A percentile compares a stretch with the other conserved stretches of the same genome.
These are phyloP conservation scores for Cryptosporidium canis DNA, from an alignment of 169 alveolate genomes.

Conservation along the genomic window DNA sequence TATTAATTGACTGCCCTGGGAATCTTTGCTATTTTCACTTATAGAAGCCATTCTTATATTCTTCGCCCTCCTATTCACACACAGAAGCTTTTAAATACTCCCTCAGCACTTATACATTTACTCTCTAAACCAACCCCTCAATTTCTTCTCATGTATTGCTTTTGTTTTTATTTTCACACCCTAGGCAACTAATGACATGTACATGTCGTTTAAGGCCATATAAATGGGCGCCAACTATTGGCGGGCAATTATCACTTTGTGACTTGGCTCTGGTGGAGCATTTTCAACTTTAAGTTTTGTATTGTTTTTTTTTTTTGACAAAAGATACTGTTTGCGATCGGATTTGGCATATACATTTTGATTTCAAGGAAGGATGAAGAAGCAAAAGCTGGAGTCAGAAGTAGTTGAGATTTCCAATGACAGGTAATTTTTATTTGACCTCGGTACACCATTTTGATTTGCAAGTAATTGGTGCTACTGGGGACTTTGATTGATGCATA, in stretches of 20 bases:
- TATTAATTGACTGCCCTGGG: slow-evolving; percentile 38
- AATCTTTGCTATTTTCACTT: not conserved
- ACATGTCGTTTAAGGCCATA: slow-evolving; percentile 46
- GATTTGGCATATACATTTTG: not conserved
- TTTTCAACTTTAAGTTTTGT: too few species aligned
- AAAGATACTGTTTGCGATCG: not conserved
- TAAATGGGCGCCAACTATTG: not conserved
- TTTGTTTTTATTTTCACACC: not conserved
- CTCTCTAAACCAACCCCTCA: not conserved
- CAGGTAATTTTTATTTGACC: not conserved
- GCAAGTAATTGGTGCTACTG: not conserved
- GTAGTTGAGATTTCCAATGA: not conserved
- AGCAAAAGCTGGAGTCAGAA: not conserved
- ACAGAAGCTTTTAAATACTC: not conserved
- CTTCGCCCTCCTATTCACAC: not conserved
- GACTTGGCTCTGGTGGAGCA: not conserved
- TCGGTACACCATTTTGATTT: not conserved
- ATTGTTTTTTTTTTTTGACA: too few species aligned
- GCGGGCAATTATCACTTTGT: slow-evolving; percentile 4
- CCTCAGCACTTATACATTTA: not conserved
- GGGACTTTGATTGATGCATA: not conserved
- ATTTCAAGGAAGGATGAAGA: not conserved
- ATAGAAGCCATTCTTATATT: not conserved
- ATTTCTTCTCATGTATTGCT: not conserved
- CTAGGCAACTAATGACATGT: slow-evolving; percentile 12